Conservation (phyloP, 305 asterid species). For the Ruellia speciosa region DNA sequence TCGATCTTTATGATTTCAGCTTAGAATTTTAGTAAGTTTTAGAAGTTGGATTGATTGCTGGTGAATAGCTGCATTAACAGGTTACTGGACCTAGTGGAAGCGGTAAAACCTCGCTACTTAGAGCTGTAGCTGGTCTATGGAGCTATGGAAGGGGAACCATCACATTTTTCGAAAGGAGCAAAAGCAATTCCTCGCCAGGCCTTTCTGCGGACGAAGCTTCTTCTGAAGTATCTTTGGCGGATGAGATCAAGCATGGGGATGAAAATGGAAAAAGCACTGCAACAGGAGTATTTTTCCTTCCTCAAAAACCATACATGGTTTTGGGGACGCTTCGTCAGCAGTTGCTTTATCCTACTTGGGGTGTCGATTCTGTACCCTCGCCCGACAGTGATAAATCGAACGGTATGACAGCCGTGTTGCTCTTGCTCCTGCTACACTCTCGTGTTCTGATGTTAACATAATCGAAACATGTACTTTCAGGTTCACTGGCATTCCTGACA, state of each 20-base stretch:
- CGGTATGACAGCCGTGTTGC: background rate
- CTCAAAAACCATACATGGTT: conserved; percentile 93
- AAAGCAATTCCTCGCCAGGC: conserved; percentile 23
- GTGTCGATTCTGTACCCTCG: background rate
- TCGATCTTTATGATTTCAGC: conserved; percentile 19
- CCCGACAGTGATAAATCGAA: conserved; percentile 9
- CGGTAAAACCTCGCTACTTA: conserved; percentile 83
- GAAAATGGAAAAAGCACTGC: conserved; percentile 28
- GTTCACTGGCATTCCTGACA: conserved; percentile 44
- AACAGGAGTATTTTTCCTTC: conserved; percentile 74
- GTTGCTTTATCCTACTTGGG: conserved; percentile 15
- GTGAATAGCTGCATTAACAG: conserved; percentile 47
- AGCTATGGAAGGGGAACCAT: conserved; percentile 67
- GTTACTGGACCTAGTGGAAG: conserved; percentile 92
- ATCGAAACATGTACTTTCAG: conserved; percentile 26
- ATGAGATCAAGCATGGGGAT: conserved; percentile 20
- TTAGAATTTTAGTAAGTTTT: conserved; percentile 1
- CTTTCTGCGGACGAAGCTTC: conserved; percentile 28
- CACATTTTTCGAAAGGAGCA: conserved; percentile 42
- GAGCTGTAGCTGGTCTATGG: conserved; percentile 94
- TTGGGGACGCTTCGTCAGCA: conserved; percentile 89
- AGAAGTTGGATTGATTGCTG: conserved; percentile 23
- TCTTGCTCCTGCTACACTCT: background rate
- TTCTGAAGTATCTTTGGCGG: conserved; percentile 24
- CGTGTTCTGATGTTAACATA: background rate